phyloP scores from a whole-genome alignment of 2,329 filamentous ascomycete species.

The Penicillium verrucosum region DNA sequence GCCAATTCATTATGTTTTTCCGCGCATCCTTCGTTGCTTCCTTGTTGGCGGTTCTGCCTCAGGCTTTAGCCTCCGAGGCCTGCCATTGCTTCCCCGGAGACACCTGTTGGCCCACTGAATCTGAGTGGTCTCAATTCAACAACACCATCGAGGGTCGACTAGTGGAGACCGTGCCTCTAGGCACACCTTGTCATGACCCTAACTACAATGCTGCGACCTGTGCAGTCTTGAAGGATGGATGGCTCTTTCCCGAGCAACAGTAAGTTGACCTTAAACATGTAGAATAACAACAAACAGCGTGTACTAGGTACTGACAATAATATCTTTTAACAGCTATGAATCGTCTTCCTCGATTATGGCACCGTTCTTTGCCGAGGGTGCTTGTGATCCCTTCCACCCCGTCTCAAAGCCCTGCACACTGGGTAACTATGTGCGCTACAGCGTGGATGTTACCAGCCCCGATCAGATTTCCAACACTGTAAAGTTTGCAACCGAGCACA shows the following conservation, averaged over 20 bases:
- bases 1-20: background rate
- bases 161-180: constrained; percentile 54
- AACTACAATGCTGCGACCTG: constrained; percentile 49
- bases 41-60: background rate
- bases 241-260: constrained; percentile 48
- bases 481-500: constrained; percentile 46
- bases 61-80: background rate
- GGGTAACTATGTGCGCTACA: constrained; percentile 32
- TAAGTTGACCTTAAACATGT: constrained; percentile 23
- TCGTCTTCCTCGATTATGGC: constrained; percentile 45
- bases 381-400: constrained; percentile 43
- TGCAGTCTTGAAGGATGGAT: constrained; percentile 39
- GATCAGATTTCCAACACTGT: constrained; percentile 25
- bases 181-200: constrained; percentile 51
- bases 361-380: constrained; percentile 39
- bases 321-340: constrained; percentile 53
- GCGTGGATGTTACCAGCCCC: constrained; percentile 34
- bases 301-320: background rate
- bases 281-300: background rate
- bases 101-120: constrained; percentile 50
- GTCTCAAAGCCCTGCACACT: constrained; percentile 28
- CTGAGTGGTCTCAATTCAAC: constrained; percentile 53
- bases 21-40: background rate
- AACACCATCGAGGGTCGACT: constrained; percentile 50
- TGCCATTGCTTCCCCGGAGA: constrained; percentile 55